Conservation (phyloP, 1,139 yeast species). For the Lodderomyces elongisporus region DNA sequence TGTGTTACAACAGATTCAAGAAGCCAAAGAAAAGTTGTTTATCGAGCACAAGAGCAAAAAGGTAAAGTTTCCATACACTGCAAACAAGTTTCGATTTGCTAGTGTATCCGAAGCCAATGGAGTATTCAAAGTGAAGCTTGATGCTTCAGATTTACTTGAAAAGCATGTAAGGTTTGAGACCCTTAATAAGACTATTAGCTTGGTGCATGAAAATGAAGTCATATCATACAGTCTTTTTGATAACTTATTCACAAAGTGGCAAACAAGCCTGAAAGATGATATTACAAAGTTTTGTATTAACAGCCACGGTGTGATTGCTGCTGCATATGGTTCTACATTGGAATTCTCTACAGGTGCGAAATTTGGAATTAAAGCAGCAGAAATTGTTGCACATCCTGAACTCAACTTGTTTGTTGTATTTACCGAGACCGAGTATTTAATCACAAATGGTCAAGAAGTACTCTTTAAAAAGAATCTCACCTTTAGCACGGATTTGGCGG, state of each 20-base stretch:
- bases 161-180: no score
- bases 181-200: no score
- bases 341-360: constrained; percentile 4
- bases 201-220: constrained; percentile 1
- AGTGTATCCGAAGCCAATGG: no score
- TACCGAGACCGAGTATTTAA: constrained; percentile 4
- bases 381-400: no score
- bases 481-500: no score
- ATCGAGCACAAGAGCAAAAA: constrained; percentile 41
- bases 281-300: no score
- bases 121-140: no score
- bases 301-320: constrained; percentile 6
- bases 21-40: constrained; percentile 37
- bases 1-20: constrained; percentile 18
- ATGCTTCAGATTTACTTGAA: no score
- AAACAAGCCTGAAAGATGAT: no score
- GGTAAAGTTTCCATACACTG: constrained; percentile 23
- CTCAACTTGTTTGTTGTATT: constrained; percentile 9
- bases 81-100: constrained; percentile 12
- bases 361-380: no score
- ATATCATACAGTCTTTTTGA: constrained; percentile 1
- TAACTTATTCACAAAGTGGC: no score
- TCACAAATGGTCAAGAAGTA: constrained; percentile 3
- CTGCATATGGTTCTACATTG: not conserved
- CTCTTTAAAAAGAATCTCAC: constrained; percentile 2